Evolutionary conservation across 345 rosid genomes (phyloP), one percentile per base, ranked within the genome.

Genomic region (Lepidium africanum): DNA sequence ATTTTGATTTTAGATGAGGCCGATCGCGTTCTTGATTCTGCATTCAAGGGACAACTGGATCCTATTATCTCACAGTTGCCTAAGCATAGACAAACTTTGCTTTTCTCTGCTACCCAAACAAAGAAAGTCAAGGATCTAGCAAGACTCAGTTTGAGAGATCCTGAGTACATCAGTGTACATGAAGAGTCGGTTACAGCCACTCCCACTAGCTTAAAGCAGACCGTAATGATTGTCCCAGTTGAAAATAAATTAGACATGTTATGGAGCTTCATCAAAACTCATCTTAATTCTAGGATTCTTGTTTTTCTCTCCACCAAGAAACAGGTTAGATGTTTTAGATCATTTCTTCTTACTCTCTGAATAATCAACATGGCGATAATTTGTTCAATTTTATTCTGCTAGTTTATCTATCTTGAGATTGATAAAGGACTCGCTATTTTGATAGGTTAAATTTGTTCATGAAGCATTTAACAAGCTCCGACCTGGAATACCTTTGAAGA

Each of bases 1-100:
- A 82, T 86, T 77, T 76, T 93, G 90, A 86, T 94, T 60, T 92
- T 94, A 59, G 97, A 94, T 66, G 99, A 94, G 85, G 99, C 99
- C 63, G 99, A 94, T 77, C 96, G 95, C 15, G 87, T 94, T 46
- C 99, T 94, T 72, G 99, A 94, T 61, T 79, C 85, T 72, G 92
- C 92, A 10, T 94, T 94, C 69, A 89, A 87, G 82, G 88, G 88
- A 76, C 68, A 83, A 43, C 63, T 94, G 65, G 87, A 94, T 84
- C 95, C 96, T 43, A 94, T 94, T 27, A 67, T 93, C 51, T 85
- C 98, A 0, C 97, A 90, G 83, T 80, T 93, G 39, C 94, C 98
- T 39, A 85, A 77, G 80, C 78, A 50, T 55, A 80, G 98, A 61
- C 97, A 93, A 76, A 90, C 98, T 35, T 65, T 93, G 65, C 98